phyloP scores from a whole-genome alignment of 305 asterid species.

The Fraxinus paxiana region DNA sequence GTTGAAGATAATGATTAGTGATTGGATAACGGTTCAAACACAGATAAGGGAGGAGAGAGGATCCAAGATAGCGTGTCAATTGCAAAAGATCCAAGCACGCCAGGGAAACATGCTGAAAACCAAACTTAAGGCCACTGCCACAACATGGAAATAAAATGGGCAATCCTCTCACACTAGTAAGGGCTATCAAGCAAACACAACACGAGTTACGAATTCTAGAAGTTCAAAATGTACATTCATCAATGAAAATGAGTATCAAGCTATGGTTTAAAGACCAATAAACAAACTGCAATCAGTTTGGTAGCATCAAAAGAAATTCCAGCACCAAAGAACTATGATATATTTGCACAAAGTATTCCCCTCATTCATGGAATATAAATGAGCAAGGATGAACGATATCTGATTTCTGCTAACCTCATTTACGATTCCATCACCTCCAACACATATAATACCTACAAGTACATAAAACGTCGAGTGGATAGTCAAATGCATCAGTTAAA shows the following conservation, averaged over 20 bases:
- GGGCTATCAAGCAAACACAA: neutral
- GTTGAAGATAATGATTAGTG: neutral
- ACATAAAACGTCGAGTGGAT: conserved; percentile 1
- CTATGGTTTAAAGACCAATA: neutral
- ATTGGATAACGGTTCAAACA: neutral
- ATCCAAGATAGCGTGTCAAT: neutral
- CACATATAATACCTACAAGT: conserved; percentile 73
- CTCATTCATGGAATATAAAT: conserved; percentile 20
- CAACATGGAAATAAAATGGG: neutral
- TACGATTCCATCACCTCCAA: conserved; percentile 85
- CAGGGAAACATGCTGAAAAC: neutral
- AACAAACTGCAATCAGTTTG: conserved; percentile 6
- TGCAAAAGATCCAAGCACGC: neutral
- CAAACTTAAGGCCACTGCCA: neutral
- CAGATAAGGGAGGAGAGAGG: neutral
- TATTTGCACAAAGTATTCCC: neutral
- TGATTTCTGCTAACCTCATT: conserved; percentile 56
- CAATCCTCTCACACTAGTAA: neutral
- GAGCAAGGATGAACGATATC: conserved; percentile 19
- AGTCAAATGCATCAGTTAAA: conserved; percentile 13
- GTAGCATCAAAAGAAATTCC: neutral
- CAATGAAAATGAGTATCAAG: neutral
- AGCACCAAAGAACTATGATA: neutral
- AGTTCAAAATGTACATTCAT: neutral
- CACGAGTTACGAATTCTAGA: neutral